A percentile compares a stretch with the other conserved stretches of the same genome.
Evolutionary conservation across 2,329 filamentous ascomycete species (phyloP).

Genomic region (Cercospora sp.): DNA sequence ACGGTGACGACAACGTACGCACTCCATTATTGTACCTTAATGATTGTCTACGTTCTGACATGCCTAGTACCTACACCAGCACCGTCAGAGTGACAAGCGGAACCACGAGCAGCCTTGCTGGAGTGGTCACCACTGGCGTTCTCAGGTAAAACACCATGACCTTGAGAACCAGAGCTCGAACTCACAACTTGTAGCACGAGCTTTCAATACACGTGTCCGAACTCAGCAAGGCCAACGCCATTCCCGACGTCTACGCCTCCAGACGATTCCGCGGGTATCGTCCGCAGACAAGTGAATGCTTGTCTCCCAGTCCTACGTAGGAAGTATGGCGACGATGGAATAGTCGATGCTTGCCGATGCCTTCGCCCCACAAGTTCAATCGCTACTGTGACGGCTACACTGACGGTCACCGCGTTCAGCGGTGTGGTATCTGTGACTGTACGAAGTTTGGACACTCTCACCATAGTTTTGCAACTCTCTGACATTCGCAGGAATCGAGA

Average conservation of each 20-base stretch:
- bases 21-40: neutral
- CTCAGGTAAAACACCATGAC: neutral
- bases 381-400: neutral
- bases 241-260: slow-evolving; percentile 2
- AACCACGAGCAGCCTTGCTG: slow-evolving; percentile 5
- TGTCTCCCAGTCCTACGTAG: neutral
- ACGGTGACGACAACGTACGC: slow-evolving; percentile 1
- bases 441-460: neutral
- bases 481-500: neutral
- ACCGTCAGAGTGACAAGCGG: slow-evolving; percentile 10
- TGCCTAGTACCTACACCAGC: slow-evolving; percentile 7
- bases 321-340: neutral
- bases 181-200: slow-evolving; percentile 1
- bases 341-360: slow-evolving; percentile 7
- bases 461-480: neutral
- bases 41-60: neutral
- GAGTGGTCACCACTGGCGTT: neutral
- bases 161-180: neutral
- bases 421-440: slow-evolving; percentile 3
- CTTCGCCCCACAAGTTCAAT: slow-evolving; percentile 3
- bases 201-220: slow-evolving; percentile 11
- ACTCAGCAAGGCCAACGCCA: neutral
- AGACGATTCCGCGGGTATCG: neutral
- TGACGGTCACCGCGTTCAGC: neutral
- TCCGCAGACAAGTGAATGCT: neutral